These are phyloP conservation scores for Hanseniaspora vineae DNA, from an alignment of 805 yeast species.

Conservation along the genomic window DNA sequence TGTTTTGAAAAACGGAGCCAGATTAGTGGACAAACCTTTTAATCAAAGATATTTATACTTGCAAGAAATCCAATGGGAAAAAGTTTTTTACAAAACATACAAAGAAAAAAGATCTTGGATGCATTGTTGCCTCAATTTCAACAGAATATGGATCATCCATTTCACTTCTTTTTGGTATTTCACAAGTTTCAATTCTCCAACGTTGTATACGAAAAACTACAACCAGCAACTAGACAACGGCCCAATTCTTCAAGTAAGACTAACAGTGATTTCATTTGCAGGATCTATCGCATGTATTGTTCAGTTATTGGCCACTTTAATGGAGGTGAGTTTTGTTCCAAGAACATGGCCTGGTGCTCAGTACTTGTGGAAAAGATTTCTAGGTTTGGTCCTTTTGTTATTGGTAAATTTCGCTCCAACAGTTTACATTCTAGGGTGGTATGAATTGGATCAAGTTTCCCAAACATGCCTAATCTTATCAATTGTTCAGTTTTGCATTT, in stretches of 20 bases:
- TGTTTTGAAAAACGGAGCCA: constrained; percentile 30
- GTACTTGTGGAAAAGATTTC: constrained; percentile 37
- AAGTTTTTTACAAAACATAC: constrained; percentile 62
- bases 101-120: constrained; percentile 66
- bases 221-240: constrained; percentile 39
- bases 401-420: constrained; percentile 38
- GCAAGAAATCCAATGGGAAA: constrained; percentile 49
- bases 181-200: constrained; percentile 54
- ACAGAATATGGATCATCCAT: constrained; percentile 71
- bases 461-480: constrained; percentile 31
- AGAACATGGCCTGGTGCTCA: constrained; percentile 62
- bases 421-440: constrained; percentile 33
- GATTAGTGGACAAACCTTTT: constrained; percentile 41
- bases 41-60: constrained; percentile 43
- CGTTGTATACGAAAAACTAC: constrained; percentile 50
- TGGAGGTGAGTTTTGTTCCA: constrained; percentile 56
- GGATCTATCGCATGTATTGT: constrained; percentile 50
- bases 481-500: constrained; percentile 41
- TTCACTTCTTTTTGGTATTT: constrained; percentile 66
- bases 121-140: constrained; percentile 61
- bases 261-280: constrained; percentile 52
- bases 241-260: constrained; percentile 43
- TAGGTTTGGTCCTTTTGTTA: constrained; percentile 30
- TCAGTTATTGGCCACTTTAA: constrained; percentile 40
- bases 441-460: constrained; percentile 20